These are phyloP conservation scores for Quercus phellos DNA, from an alignment of 331 rosid genomes.

Conservation along the genomic window DNA sequence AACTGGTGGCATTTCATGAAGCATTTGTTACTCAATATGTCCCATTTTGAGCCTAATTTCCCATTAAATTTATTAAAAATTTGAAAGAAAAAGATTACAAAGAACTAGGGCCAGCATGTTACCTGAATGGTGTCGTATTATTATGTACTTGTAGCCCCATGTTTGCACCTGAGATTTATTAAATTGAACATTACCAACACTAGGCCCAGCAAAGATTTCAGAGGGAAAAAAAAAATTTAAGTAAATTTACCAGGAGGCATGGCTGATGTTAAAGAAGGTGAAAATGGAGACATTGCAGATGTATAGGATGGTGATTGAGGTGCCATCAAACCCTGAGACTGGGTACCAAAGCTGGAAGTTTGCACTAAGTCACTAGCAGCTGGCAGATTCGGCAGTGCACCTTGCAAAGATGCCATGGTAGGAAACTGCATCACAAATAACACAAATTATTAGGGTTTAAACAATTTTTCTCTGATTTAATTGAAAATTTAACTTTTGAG, in stretches of 20 bases:
- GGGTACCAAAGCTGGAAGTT: slow-evolving; percentile 36
- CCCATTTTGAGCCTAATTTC: not conserved
- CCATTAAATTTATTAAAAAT: not conserved
- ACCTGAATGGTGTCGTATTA: slow-evolving; percentile 36
- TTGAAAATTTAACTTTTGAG: not conserved
- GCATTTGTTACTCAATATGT: not conserved
- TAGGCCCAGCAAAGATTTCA: not conserved
- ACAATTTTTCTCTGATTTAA: not conserved
- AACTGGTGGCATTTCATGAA: not conserved
- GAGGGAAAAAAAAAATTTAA: slow-evolving; percentile 19
- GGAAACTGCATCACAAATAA: slow-evolving; percentile 40
- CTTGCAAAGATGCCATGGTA: slow-evolving; percentile 30
- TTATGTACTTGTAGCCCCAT: slow-evolving; percentile 34
- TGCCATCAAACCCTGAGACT: slow-evolving; percentile 25
- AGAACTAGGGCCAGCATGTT: slow-evolving; percentile 8
- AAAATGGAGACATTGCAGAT: slow-evolving; percentile 22
- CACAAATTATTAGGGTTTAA: not conserved
- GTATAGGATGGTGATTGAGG: slow-evolving; percentile 35
- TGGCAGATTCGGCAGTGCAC: slow-evolving; percentile 25
- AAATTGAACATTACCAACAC: slow-evolving; percentile 14
- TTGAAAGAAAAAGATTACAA: not conserved
- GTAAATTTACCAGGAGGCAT: slow-evolving; percentile 35
- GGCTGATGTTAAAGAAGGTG: slow-evolving; percentile 26
- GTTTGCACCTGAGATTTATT: slow-evolving; percentile 38
- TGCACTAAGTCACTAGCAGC: slow-evolving; percentile 30